Base-by-base conservation (phyloP, 352 stramenopile species). In the Pythium phragmiticola region DNA sequence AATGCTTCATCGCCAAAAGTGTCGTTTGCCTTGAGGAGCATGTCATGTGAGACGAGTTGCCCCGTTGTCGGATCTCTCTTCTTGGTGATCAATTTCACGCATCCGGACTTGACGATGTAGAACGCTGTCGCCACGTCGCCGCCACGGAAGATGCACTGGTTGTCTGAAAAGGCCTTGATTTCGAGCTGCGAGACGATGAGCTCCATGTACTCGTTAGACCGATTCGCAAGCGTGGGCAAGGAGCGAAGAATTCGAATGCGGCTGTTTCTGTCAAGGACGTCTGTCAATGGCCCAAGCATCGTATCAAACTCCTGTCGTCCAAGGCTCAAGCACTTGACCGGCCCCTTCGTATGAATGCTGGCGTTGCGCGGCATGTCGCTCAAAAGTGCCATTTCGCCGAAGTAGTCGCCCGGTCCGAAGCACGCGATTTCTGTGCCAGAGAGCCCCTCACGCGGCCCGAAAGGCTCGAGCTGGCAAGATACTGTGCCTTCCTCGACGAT, bases 301-400 rank as follows among this genome's bases (percentile, higher is more conserved):
- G 75, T 84, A 65, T 90, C 80, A 56, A 92, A 92, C 55, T 92
- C 84, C 51, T 89, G 72, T 17, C 84, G 79, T 2, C 72, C 79
- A 23, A 92, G 76, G 28, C 70, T 84, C 13, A 92, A 68, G 41
- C 82, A 92, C 65, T 92, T 92, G 43, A 89, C 82, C 2, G 65
- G 34, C 8, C 79, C 79, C 58, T 88, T 82, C 4, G 82, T 74
- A 52, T 74, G 79, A 60, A 92, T 81, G 33, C 77, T 92, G 37
- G 80, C 82, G 43, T 92, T 92, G 16, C 88, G 82, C 5, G 84
- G 84, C 82, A 96, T 90, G 52, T 94, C 80, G 47, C 87, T 88
- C n/a, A 97, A 76, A 43, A 98, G 74, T n/a, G 90, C 87, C 73
- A 90, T 89, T 65, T 97, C 90, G n/a, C 91, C 90, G 65, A 98